Evolutionary conservation across 1,284 basidiomycete genomes (phyloP).

Genomic region (Papiliotrema flavescens): DNA sequence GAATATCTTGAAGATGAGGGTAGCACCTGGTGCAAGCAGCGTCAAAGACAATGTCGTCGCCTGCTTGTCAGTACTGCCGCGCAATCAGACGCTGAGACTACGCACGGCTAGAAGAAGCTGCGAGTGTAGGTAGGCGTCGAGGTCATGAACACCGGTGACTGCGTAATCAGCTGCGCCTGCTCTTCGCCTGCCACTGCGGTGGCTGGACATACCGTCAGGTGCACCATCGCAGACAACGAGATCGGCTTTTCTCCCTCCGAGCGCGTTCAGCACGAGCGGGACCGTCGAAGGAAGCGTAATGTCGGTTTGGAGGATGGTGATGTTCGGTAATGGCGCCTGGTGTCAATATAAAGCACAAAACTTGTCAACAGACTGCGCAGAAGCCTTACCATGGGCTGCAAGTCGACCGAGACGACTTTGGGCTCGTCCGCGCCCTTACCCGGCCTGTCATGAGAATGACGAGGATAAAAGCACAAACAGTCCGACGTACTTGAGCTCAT

Average conservation of each 20-base stretch:
- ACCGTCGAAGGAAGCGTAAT: constrained; percentile 56
- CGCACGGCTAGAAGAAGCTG: constrained; percentile 55
- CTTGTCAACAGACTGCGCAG: not conserved
- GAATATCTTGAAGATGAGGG: constrained; percentile 59
- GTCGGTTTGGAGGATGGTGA: constrained; percentile 56
- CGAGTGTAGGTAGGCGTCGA: constrained; percentile 58
- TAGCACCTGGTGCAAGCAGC: constrained; percentile 53
- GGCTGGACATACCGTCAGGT: constrained; percentile 51
- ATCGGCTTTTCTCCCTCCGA: constrained; percentile 53
- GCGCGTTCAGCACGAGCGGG: constrained; percentile 52
- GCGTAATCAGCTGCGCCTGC: not conserved
- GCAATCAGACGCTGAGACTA: constrained; percentile 1
- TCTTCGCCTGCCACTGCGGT: not conserved
- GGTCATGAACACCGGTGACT: constrained; percentile 58
- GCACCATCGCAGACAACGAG: constrained; percentile 60
- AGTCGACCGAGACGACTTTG: constrained; percentile 55
- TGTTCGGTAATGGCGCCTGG: constrained; percentile 55
- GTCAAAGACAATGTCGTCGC: constrained; percentile 56
- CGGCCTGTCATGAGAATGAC: constrained; percentile 3
- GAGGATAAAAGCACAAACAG: not conserved
- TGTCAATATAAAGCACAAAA: not conserved
- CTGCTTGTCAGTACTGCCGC: constrained; percentile 19
- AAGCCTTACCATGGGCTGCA: constrained; percentile 55
- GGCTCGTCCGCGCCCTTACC: constrained; percentile 8
- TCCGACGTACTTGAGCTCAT: constrained; percentile 42